phyloP scores from a whole-genome alignment of 768 basidiomycete species.

The Dioszegia crocea region DNA sequence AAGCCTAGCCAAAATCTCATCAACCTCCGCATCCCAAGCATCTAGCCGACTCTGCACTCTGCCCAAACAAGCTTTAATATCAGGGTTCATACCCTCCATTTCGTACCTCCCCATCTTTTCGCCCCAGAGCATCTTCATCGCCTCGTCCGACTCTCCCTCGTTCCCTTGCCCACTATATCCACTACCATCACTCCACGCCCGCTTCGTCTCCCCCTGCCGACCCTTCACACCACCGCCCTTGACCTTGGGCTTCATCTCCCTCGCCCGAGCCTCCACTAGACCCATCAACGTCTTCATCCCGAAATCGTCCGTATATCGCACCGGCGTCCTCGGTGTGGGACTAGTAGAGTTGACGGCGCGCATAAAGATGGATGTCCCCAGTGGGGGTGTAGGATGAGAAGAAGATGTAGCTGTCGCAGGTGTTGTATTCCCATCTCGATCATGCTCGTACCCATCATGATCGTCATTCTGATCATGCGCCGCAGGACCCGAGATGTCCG shows the following conservation, averaged over 20 bases:
- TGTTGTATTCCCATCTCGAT: constrained; percentile 22
- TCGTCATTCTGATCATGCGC: constrained; percentile 18
- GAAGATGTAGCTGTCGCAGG: constrained; percentile 52
- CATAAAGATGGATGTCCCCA: constrained; percentile 25
- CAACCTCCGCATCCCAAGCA: constrained; percentile 44
- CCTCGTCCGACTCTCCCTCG: constrained; percentile 23
- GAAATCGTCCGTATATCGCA: constrained; percentile 63
- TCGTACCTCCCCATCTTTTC: constrained; percentile 17
- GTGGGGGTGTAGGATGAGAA: constrained; percentile 38
- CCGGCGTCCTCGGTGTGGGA: constrained; percentile 41
- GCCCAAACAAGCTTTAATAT: constrained; percentile 31
- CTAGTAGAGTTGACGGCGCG: constrained; percentile 57
- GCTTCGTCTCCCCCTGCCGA: neutral
- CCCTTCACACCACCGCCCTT: too few relatives aligned
- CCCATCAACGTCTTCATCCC: constrained; percentile 82
- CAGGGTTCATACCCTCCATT: constrained; percentile 25
- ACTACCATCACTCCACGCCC: neutral
- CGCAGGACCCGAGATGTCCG: constrained; percentile 49
- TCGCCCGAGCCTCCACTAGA: constrained; percentile 61
- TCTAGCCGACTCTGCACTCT: constrained; percentile 33
- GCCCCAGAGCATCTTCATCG: constrained; percentile 33
- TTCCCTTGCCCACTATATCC: neutral
- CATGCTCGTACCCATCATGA: neutral
- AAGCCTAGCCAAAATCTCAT: constrained; percentile 32
- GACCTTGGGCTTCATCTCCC: constrained; percentile 16